Evolutionary conservation across 352 stramenopile species (phyloP), one percentile per base, ranked within the genome.

Genomic region (Blastocystis sp.): DNA sequence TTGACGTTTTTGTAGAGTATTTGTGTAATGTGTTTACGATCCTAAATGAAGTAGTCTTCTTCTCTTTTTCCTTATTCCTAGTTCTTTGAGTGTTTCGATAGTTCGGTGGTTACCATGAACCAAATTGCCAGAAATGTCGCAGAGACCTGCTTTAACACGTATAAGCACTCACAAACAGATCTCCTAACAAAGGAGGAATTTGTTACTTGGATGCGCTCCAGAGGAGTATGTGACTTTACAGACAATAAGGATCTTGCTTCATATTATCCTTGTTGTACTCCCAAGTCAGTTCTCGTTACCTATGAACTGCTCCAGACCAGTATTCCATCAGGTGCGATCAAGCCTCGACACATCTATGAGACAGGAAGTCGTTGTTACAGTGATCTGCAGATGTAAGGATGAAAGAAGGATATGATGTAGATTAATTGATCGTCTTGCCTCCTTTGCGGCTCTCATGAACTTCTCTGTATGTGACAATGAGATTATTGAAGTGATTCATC

Each of bases 41-140:
- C 22, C 51, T 84, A 35, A 37, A 84, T 24, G 73, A 84, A 22
- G 64, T 76, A 33, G 2, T 24, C 13, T 48, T 9, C 6, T 15
- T 24, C n/a, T 7, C n/a, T 5, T 27, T 53, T 13, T 0, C 9
- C 33, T 76, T 0, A 48, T 44, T 27, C 6, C 2, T 76, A 76
- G 73, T 84, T 84, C 56, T 84, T 84, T 57, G 9, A 53, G 0
- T 84, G 73, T 56, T 84, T 84, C 35, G 73, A 84, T 44, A 44
- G n/a, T 19, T 53, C 73, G 4, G 48, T 84, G 0, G 73, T 84
- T 17, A 68, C 48, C 3, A 27, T 84, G 48, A 35, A 84, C 13
- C 73, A 66, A 22, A 15, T 84, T 30, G 73, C 73, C 2, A 84
- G 27, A 33, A 84, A 84, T 24, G 73, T 84, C 17, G 73, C 48